A percentile compares a stretch with the other conserved stretches of the same genome.
phyloP scores from a whole-genome alignment of 495 filamentous ascomycete genomes.

The Penicillium canescens region DNA sequence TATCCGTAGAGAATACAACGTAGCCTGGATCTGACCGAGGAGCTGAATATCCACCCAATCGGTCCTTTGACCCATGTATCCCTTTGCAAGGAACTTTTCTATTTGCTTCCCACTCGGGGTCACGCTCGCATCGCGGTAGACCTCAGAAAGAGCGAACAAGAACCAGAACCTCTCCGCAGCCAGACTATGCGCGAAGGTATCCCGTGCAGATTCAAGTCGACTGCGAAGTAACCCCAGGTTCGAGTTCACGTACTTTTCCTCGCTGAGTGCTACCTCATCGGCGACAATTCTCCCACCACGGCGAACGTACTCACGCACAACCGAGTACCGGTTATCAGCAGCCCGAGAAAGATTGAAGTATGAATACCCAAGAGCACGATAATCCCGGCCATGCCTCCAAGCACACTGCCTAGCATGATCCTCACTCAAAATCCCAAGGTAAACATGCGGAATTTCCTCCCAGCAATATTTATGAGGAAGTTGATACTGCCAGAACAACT shows the following conservation, averaged over 20 bases:
- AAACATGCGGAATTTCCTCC: conserved; percentile 41
- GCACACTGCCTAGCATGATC: conserved; percentile 58
- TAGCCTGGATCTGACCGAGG: conserved; percentile 60
- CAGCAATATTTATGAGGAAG: conserved; percentile 12
- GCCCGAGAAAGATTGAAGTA: conserved; percentile 45
- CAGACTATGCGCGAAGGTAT: conserved; percentile 5
- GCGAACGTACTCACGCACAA: conserved; percentile 50
- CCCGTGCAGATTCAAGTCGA: conserved; percentile 20
- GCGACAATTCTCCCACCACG: conserved; percentile 40
- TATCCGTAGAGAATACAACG: conserved; percentile 67
- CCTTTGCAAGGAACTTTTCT: conserved; percentile 26
- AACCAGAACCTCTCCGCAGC: conserved; percentile 31
- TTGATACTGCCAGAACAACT: conserved; percentile 36
- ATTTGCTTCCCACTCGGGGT: conserved; percentile 14
- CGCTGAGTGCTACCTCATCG: conserved; percentile 24
- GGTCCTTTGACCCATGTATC: conserved; percentile 21
- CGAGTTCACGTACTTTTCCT: conserved; percentile 12
- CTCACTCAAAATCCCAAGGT: conserved; percentile 60
- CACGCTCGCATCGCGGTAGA: conserved; percentile 18
- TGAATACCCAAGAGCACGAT: conserved; percentile 61
- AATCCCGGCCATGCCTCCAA: conserved; percentile 57
- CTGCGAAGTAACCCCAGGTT: conserved; percentile 14
- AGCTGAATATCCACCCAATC: conserved; percentile 66
- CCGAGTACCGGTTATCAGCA: conserved; percentile 7
- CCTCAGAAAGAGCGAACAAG: conserved; percentile 35